Base-by-base conservation (phyloP, 2,329 filamentous ascomycete genomes). In the Phialophora tarda region DNA sequence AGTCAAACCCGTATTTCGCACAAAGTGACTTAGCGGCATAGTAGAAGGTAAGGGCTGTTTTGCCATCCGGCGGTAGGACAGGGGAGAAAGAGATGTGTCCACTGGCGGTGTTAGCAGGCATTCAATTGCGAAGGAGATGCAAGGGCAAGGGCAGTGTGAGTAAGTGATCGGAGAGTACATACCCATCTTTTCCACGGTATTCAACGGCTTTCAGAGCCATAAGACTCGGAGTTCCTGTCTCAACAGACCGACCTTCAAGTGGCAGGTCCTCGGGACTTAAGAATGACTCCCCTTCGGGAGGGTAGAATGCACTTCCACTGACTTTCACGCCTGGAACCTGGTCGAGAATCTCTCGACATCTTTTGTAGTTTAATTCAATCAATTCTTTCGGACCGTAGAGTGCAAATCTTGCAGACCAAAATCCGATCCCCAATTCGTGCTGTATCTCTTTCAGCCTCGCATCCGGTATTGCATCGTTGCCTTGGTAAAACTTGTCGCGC, bases 361-460 rank as follows among this genome's bases (percentile, higher is more conserved):
- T 17, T 11, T 55, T 34, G 14, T 56, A 30, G 21, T 32, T 26
- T 3, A 50, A 30, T 38, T 26, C 12, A 17, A 63, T 23, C 60
- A 63, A 47, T 11, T 17, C 17, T 63, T 41, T 34, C 24, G 50
- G 21, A 24, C 60, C 60, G 24, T 56, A 63, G 34, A 63, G 47
- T 17, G 44, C 60, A 44, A 63, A 63, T 4, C 38, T 55, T 28
- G 60, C 28, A 8, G 48, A 38, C 60, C 60, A 63, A 12, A 14
- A 21, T 4, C 60, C 60, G 14, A 63, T 12, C 7, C 32, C 26
- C 23, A 11, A 17, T 30, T 55, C 28, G n/a, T 56, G 4, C 14
- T 56, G 28, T 8, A 56, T 21, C 7, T 51, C 14, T 10, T 17
- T 30, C 11, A 44, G 23, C 34, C 50, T 32, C 7, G 12, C 48